Conservation (phyloP, 2,329 filamentous ascomycete species). For the Bertia moriformis region DNA sequence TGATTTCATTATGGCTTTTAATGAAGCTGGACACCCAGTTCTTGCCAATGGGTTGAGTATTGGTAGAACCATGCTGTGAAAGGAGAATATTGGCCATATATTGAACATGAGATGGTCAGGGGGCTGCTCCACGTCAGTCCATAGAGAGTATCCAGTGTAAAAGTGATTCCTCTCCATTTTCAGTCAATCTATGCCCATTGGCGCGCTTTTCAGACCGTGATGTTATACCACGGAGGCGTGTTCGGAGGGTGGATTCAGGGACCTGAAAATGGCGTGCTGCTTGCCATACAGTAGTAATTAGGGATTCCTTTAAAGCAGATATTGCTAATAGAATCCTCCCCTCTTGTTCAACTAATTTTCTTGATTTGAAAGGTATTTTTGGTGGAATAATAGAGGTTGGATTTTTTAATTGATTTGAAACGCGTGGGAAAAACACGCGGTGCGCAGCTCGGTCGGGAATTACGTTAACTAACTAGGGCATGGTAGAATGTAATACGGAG, state of each 20-base stretch:
- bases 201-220: no score
- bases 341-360: not conserved
- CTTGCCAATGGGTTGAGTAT: not conserved
- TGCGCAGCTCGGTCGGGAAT: no score
- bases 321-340: not conserved
- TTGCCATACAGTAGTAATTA: no score
- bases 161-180: not conserved
- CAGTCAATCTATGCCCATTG: not conserved
- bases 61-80: not conserved
- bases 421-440: not conserved
- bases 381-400: not conserved
- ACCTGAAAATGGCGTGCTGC: no score
- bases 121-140: not conserved
- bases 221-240: no score
- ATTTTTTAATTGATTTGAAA: not conserved
- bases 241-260: no score
- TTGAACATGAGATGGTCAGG: not conserved
- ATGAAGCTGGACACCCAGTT: conserved; percentile 2
- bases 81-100: conserved; percentile 1
- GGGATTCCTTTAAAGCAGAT: not conserved
- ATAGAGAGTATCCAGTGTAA: not conserved
- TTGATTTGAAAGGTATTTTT: not conserved
- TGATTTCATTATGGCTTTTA: conserved; percentile 1
- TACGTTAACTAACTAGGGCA: no score
- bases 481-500: no score